Evolutionary conservation across 345 rosid species (phyloP), one percentile per base, ranked within the genome.

Genomic region (Citrus maxima): DNA sequence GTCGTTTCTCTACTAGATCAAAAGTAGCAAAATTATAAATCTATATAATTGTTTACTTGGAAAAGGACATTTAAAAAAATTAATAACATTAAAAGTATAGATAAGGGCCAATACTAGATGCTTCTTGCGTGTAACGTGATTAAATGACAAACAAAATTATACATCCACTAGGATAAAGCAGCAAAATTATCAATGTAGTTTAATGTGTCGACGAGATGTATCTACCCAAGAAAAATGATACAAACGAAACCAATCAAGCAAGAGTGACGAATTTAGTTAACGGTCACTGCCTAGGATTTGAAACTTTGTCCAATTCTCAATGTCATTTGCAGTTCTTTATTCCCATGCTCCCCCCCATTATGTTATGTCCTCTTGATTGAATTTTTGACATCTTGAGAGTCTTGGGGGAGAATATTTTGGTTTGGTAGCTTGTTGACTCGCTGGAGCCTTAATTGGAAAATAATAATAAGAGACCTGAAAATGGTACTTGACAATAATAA

Each of bases 261-360:
- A 49, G 19, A 42, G 16, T 1, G 16, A 35, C 30, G 24, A 28
- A 5, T 49, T 74, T 60, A 21, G 40, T 42, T 62, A 74, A 60
- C 69, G 59, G 70, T 75, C 38, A 74, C 60, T 63, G 70, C 40
- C 30, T 18, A 6, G 40, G 70, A 63, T 42, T 75, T 63, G 38
- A 22, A 10, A 19, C 1, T 25, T 42, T 63, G 59, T 40, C 40
- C 38, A 10, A 4, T 60, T 71, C 28, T 71, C 27, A 54, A 71
- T 30, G 61, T 49, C 62, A 54, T 32, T 32, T 19, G 32, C 27
- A 25, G 28, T 75, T 62, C 7, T 62, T 62, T 19, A 10, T 40
- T 24, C 12, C 12, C 56, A 21, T 7, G n/a, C 1, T 18, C 19
- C 14, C 12, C n/a, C 42, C 13, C 12, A 1, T 30, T 7, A 18